Conservation (phyloP, 164 flowering plant genomes). For the Malania oleifera region DNA sequence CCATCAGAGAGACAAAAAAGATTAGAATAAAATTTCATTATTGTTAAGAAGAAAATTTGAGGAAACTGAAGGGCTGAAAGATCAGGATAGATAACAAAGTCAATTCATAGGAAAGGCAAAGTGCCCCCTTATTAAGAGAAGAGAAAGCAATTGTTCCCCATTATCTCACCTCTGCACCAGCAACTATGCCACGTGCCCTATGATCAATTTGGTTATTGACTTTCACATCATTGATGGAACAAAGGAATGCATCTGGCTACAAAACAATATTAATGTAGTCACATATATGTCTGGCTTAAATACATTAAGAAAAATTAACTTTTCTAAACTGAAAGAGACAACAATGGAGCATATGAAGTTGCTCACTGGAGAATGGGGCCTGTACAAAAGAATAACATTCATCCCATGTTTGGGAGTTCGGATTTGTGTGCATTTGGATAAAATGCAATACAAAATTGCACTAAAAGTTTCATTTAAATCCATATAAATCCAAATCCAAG, state of each 20-base stretch:
- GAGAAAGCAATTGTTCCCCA: neutral
- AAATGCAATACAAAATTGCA: too few species aligned
- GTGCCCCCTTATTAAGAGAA: neutral
- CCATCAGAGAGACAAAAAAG: neutral
- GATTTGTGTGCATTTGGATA: too few species aligned
- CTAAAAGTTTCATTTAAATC: too few species aligned
- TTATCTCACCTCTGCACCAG: slow-evolving; percentile 71
- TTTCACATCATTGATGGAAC: slow-evolving; percentile 89
- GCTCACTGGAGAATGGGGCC: neutral
- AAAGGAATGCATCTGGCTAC: slow-evolving; percentile 99
- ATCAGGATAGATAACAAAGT: slow-evolving; percentile 2
- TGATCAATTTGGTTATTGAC: slow-evolving; percentile 75
- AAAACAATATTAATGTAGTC: slow-evolving; percentile 25
- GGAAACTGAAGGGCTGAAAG: neutral
- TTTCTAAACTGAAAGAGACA: neutral
- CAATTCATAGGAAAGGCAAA: slow-evolving; percentile 1
- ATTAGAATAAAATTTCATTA: neutral
- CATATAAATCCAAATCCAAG: too few species aligned
- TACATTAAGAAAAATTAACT: neutral
- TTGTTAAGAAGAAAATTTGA: neutral
- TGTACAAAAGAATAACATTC: too few species aligned
- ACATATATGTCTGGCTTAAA: neutral
- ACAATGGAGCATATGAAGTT: neutral
- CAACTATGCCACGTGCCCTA: slow-evolving; percentile 61
- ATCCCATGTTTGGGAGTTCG: too few species aligned